Evolutionary conservation across 2,329 filamentous ascomycete genomes (phyloP).

Genomic region (Bipolaris sorokiniana): DNA sequence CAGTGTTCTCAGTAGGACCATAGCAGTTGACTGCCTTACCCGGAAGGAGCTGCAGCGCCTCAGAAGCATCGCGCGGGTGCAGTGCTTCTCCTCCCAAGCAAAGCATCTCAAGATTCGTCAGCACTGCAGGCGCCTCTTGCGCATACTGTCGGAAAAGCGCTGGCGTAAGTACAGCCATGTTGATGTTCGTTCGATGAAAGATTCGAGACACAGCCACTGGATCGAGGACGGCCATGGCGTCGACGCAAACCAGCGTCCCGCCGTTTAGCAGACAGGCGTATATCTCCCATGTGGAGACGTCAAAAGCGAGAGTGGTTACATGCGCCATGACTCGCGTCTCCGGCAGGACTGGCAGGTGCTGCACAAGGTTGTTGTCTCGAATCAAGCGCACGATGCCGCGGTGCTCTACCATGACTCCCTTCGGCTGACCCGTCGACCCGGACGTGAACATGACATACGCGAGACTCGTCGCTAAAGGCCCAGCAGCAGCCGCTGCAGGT

Average conservation of each 20-base stretch:
- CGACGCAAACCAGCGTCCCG: slow-evolving; percentile 52
- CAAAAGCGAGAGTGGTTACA: slow-evolving; percentile 23
- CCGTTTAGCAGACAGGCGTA: slow-evolving; percentile 63
- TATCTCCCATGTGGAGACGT: slow-evolving; percentile 59
- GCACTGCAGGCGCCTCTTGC: background rate
- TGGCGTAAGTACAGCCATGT: background rate
- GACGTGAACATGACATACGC: slow-evolving; percentile 66
- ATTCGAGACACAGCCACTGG: background rate
- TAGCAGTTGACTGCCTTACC: slow-evolving; percentile 21
- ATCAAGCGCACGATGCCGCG: slow-evolving; percentile 53
- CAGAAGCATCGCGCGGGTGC: slow-evolving; percentile 5
- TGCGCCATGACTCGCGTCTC: slow-evolving; percentile 48
- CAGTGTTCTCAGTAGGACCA: slow-evolving; percentile 25
- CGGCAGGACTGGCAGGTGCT: slow-evolving; percentile 17
- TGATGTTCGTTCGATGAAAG: background rate
- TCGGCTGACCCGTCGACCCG: slow-evolving; percentile 52
- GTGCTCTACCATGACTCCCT: slow-evolving; percentile 67
- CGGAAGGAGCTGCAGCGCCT: slow-evolving; percentile 7
- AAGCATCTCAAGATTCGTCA: background rate
- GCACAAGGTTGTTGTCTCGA: slow-evolving; percentile 25
- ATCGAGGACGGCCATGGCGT: background rate
- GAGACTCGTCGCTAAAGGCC: slow-evolving; percentile 40
- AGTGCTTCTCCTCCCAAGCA: slow-evolving; percentile 4
- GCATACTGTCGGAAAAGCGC: background rate
- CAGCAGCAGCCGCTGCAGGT: slow-evolving; percentile 19